Conservation (phyloP, 257 asterid genomes). For the Misopates orontium region DNA sequence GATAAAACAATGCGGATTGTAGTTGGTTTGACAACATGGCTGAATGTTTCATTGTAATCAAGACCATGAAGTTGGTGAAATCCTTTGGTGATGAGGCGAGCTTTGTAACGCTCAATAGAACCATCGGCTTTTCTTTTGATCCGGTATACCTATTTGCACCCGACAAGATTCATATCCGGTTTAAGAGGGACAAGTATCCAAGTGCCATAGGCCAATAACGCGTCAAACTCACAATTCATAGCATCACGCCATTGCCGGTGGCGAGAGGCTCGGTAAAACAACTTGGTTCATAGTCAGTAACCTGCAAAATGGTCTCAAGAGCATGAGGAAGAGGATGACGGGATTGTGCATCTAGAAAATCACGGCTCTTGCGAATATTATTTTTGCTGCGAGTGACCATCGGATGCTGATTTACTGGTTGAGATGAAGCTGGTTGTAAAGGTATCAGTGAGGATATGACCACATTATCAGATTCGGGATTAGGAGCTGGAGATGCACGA, state of each 20-base stretch:
- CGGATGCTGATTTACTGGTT: too few relatives aligned
- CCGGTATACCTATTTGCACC: background rate
- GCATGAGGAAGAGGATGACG: too few relatives aligned
- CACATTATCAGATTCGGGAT: too few relatives aligned
- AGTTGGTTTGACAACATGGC: background rate
- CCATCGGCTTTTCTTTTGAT: background rate
- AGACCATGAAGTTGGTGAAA: background rate
- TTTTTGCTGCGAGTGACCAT: background rate
- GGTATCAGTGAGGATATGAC: too few relatives aligned
- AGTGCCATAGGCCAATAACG: background rate
- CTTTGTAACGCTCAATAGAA: background rate
- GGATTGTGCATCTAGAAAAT: background rate
- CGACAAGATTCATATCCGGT: background rate
- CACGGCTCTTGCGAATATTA: background rate
- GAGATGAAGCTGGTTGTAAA: too few relatives aligned
- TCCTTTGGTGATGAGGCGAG: background rate
- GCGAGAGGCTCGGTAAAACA: background rate
- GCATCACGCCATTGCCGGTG: background rate
- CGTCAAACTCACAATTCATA: background rate
- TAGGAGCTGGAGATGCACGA: too few relatives aligned
- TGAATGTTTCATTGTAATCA: background rate
- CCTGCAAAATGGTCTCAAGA: too few relatives aligned
- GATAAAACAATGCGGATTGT: background rate
- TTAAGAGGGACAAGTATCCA: background rate
- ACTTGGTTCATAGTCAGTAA: background rate